phyloP scores from a whole-genome alignment of 2,329 filamentous ascomycete genomes.

The Pyrenophora seminiperda region DNA sequence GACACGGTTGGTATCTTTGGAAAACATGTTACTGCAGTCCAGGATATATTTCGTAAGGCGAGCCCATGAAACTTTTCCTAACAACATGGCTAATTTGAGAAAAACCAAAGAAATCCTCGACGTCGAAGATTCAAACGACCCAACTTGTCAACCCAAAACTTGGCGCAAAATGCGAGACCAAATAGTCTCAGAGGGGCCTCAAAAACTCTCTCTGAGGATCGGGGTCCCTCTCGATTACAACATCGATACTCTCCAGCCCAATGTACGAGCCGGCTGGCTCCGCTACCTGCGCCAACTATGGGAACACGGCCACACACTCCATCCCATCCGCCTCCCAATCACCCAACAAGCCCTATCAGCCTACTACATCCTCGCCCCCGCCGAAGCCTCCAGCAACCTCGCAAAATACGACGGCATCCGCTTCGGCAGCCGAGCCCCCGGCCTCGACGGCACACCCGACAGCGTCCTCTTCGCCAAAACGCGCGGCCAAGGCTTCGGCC shows the following conservation, averaged over 20 bases:
- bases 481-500: slow-evolving; percentile 75
- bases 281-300: slow-evolving; percentile 65
- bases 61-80: too few relatives aligned
- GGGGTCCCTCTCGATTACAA: slow-evolving; percentile 81
- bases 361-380: slow-evolving; percentile 94
- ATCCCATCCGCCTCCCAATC: slow-evolving; percentile 78
- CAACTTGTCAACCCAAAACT: slow-evolving; percentile 67
- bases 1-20: slow-evolving; percentile 86
- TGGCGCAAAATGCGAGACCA: slow-evolving; percentile 53
- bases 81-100: slow-evolving; percentile 5
- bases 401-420: slow-evolving; percentile 97
- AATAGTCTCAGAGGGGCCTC: slow-evolving; percentile 29
- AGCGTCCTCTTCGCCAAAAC: slow-evolving; percentile 69
- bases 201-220: slow-evolving; percentile 48
- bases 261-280: slow-evolving; percentile 73
- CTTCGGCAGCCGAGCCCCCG: slow-evolving; percentile 69
- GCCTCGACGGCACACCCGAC: slow-evolving; percentile 62
- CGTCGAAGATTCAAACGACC: slow-evolving; percentile 71
- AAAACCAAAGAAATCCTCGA: slow-evolving; percentile 58
- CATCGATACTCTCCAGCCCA: slow-evolving; percentile 74
- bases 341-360: slow-evolving; percentile 86
- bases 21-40: slow-evolving; percentile 56
- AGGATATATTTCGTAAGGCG: slow-evolving; percentile 49
- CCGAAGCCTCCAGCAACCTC: slow-evolving; percentile 93
- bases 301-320: slow-evolving; percentile 69